phyloP scores from a whole-genome alignment of 225 moss, liverwort and hornwort genomes.

The Bryum argenteum region DNA sequence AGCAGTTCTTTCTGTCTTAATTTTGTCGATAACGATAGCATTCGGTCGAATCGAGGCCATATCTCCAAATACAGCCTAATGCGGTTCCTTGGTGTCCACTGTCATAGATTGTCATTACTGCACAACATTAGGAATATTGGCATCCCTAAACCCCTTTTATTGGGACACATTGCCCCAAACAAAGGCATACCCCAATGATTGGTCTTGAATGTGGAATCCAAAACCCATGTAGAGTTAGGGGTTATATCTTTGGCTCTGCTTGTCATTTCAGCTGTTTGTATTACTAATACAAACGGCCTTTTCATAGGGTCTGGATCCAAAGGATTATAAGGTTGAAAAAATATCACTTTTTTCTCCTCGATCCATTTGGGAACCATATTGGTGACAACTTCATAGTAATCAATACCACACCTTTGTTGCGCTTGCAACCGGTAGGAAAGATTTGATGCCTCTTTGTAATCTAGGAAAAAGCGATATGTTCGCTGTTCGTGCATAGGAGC shows the following conservation, averaged over 20 bases:
- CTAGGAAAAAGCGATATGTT: neutral
- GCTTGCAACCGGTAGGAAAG: neutral
- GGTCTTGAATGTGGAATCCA: neutral
- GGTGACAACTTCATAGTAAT: neutral
- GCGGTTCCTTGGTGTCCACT: neutral
- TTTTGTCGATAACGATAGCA: neutral
- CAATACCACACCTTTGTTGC: neutral
- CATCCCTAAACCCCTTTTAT: neutral
- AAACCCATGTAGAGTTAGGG: neutral
- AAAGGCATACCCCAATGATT: neutral
- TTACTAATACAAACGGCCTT: neutral
- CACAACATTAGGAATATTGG: neutral
- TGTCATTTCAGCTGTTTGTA: neutral
- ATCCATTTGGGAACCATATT: neutral
- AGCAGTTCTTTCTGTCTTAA: neutral
- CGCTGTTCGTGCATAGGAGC: neutral
- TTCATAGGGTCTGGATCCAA: neutral
- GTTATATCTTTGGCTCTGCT: neutral
- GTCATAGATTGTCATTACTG: neutral
- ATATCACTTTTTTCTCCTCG: neutral
- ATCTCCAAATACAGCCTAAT: neutral
- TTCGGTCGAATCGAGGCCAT: neutral
- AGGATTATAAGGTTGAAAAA: neutral
- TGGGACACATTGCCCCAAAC: neutral
- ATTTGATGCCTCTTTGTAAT: neutral